Evolutionary conservation across 352 stramenopile species (phyloP).

Genomic region (Poterioochromonas sp.): DNA sequence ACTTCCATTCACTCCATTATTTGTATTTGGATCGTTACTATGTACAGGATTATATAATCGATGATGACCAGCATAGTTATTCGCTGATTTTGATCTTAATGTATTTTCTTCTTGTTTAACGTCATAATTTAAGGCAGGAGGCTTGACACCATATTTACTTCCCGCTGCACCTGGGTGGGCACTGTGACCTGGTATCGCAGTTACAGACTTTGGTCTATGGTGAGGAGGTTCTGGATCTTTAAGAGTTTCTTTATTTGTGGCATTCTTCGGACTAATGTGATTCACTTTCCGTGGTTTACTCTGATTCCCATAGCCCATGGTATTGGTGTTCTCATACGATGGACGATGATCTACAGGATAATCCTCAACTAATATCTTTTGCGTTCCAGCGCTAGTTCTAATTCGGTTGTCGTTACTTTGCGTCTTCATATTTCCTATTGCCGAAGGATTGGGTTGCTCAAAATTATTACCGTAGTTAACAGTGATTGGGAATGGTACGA

Average conservation of each 20-base stretch:
- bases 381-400: background rate
- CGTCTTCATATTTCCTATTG: background rate
- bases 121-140: background rate
- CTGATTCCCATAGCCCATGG: background rate
- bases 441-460: background rate
- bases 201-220: background rate
- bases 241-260: background rate
- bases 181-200: background rate
- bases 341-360: background rate
- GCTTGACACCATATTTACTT: background rate
- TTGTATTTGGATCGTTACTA: background rate
- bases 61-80: background rate
- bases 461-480: background rate
- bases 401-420: background rate
- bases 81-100: background rate
- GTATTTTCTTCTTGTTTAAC: background rate
- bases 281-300: background rate
- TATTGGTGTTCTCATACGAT: background rate
- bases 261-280: background rate
- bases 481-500: background rate
- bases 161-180: no score
- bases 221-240: background rate
- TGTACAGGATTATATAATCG: background rate
- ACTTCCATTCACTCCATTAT: background rate
- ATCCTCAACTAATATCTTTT: background rate